phyloP scores from a whole-genome alignment of 495 filamentous ascomycete genomes.

The Staphylotrichum longicolle region DNA sequence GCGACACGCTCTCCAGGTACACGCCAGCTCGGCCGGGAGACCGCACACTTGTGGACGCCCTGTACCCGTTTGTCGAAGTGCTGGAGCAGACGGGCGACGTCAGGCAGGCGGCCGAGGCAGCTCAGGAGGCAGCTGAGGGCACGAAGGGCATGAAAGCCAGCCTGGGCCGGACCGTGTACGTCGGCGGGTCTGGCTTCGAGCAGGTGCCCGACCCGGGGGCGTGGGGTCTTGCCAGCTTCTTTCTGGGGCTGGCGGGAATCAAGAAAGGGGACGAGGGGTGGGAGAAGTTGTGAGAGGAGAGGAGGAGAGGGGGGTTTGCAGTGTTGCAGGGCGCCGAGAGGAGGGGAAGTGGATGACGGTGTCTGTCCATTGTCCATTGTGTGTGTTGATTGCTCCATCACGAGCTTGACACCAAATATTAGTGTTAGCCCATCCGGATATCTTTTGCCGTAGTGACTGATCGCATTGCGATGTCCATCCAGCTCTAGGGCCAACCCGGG shows the following conservation, averaged over 20 bases:
- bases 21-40: constrained; percentile 89
- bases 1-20: constrained; percentile 71
- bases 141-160: constrained; percentile 91
- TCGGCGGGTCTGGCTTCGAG: constrained; percentile 77
- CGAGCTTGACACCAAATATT: background rate
- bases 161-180: constrained; percentile 85
- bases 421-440: background rate
- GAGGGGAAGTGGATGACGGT: background rate
- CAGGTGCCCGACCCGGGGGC: constrained; percentile 91
- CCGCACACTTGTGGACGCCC: constrained; percentile 84
- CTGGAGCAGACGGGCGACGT: constrained; percentile 62
- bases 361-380: too few species aligned
- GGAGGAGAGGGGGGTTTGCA: constrained; percentile 73
- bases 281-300: constrained; percentile 24
- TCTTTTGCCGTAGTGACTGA: background rate
- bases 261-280: constrained; percentile 31
- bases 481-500: too few species aligned
- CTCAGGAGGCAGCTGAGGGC: constrained; percentile 69
- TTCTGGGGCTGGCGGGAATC: constrained; percentile 65
- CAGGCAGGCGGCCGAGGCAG: constrained; percentile 68
- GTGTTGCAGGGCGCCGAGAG: constrained; percentile 33
- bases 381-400: background rate
- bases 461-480: too few species aligned
- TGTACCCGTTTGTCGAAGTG: constrained; percentile 79
- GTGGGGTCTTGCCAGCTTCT: constrained; percentile 76